Base-by-base conservation (phyloP, 1,284 basidiomycete species). In the Malassezia sympodialis region DNA sequence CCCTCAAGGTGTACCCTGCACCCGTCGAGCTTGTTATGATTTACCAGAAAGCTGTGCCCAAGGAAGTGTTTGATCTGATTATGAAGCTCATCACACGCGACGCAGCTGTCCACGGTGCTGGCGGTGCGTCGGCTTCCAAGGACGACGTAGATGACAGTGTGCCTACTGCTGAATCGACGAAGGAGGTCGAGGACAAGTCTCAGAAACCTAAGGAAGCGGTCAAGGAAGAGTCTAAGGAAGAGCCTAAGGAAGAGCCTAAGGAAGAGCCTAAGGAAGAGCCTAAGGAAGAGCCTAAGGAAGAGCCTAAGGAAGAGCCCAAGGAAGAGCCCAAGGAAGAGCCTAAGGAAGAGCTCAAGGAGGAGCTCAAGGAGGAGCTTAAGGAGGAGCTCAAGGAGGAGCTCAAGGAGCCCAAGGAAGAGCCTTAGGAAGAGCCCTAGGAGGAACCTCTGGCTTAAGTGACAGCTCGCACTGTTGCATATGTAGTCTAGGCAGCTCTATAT, bases 1-100 rank as follows among this genome's bases (percentile, higher is more conserved):
- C 90, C 5, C 82, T 96, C 60, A 83, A 88, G 56, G 90, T 94
- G 42, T 98, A 96, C 79, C 93, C 91, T 53, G 83, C 86, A 45
- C 89, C 90, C 10, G 82, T 90, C 41, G 90, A 96, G 76, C 82
- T 96, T 62, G 67, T 76, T 59, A 68, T 73, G 68, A 76, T 96
- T 69, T 94, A 94, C 76, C 84, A 96, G 78, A 87, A 88, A 78
- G 90, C 90, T 41, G 83, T 93, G 42, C 88, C 89, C 11, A 81
- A 83, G 51, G 82, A 86, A 44, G 82, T 96, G 57, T 91, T 94
- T 78, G 85, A 87, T 81, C 79, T 93, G 62, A 82, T 98, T 61
- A 85, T 94, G 82, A 83, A 90, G 69, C 79, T 94, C 76, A 86
- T 86, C 66, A 84, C 85, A 65, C 77, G 88, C 77, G 88, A 91